Conservation (phyloP, 495 filamentous ascomycete species). For the Cryomyces minteri region DNA sequence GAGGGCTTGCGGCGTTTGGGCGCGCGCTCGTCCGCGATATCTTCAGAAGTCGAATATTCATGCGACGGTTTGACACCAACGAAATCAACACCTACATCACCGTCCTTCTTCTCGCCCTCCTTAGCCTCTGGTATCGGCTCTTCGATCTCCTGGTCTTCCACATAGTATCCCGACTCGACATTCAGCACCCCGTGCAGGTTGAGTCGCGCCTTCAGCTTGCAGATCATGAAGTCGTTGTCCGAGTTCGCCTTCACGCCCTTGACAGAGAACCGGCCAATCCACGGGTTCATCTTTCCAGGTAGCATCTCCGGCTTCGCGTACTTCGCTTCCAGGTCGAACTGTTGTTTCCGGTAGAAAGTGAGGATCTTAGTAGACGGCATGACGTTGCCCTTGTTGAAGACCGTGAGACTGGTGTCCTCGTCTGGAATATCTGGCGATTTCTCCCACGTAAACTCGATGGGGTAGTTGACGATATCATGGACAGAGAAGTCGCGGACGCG, state of each 20-base stretch:
- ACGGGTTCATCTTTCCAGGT: slow-evolving; percentile 83
- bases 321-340: slow-evolving; percentile 89
- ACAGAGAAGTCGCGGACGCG: slow-evolving; percentile 95
- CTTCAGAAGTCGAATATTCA: not conserved
- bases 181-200: slow-evolving; percentile 96
- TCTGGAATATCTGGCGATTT: slow-evolving; percentile 97
- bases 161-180: slow-evolving; percentile 92
- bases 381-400: slow-evolving; percentile 95
- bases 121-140: slow-evolving; percentile 55
- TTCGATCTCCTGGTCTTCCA: slow-evolving; percentile 96
- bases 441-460: slow-evolving; percentile 99
- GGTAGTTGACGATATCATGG: slow-evolving; percentile 94
- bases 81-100: slow-evolving; percentile 27
- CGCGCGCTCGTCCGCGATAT: not conserved
- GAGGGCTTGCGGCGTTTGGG: slow-evolving; percentile 11
- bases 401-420: slow-evolving; percentile 91
- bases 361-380: slow-evolving; percentile 99
- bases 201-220: slow-evolving; percentile 96
- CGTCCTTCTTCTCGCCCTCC: slow-evolving; percentile 39
- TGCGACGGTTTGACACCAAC: not conserved
- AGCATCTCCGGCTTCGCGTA: slow-evolving; percentile 75
- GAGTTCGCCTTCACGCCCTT: slow-evolving; percentile 30
- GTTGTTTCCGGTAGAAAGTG: slow-evolving; percentile 96
- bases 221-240: slow-evolving; percentile 61
- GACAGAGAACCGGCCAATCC: slow-evolving; percentile 79